Evolutionary conservation across 2,329 filamentous ascomycete genomes (phyloP).

Genomic region (Fusarium staphyleae): DNA sequence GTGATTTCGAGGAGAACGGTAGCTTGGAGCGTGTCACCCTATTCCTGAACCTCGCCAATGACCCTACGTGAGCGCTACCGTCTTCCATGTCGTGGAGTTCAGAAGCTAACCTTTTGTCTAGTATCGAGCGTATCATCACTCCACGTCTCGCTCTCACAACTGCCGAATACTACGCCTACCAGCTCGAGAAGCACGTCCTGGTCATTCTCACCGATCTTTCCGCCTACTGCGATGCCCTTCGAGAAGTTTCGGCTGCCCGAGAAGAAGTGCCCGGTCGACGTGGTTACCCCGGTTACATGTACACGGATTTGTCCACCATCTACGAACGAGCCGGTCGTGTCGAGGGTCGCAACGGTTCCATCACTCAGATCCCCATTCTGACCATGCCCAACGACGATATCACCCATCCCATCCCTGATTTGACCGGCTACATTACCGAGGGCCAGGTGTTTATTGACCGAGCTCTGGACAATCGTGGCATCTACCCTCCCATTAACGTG

Average conservation of each 20-base stretch:
- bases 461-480: constrained; percentile 91
- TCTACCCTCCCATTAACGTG: constrained; percentile 99
- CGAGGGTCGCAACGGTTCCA: constrained; percentile 94
- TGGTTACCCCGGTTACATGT: constrained; percentile 99
- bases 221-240: constrained; percentile 97
- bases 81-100: neutral
- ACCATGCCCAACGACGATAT: constrained; percentile 99
- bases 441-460: constrained; percentile 98
- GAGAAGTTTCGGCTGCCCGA: constrained; percentile 96
- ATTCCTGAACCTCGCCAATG: constrained; percentile 99
- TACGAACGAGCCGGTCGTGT: constrained; percentile 99
- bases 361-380: constrained; percentile 98
- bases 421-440: constrained; percentile 99
- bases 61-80: constrained; percentile 80
- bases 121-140: constrained; percentile 99
- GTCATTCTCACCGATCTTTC: constrained; percentile 98
- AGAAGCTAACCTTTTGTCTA: constrained; percentile 47
- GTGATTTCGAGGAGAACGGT: constrained; percentile 98
- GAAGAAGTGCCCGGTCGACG: constrained; percentile 99
- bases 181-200: constrained; percentile 98
- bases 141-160: constrained; percentile 97
- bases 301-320: constrained; percentile 99
- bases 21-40: constrained; percentile 96
- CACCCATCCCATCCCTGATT: constrained; percentile 96
- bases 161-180: constrained; percentile 99